Evolutionary conservation across 179 eudicot species (phyloP).

Genomic region (Spinacia oleracea): DNA sequence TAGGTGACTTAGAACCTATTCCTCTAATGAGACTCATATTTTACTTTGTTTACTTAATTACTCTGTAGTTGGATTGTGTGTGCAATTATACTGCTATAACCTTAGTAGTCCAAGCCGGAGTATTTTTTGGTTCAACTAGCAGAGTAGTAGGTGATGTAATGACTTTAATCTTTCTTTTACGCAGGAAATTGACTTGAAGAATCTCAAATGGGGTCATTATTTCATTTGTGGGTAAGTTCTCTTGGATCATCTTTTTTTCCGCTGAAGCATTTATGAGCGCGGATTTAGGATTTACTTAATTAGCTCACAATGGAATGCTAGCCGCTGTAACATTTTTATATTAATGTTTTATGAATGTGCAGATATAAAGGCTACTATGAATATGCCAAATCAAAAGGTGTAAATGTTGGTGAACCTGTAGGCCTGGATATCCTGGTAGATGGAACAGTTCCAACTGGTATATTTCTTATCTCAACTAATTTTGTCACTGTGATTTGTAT

Average conservation of each 20-base stretch:
- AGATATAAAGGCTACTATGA: slow-evolving; percentile 90
- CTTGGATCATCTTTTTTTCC: not conserved
- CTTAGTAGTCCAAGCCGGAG: not conserved
- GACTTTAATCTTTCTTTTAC: not conserved
- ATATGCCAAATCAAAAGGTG: slow-evolving; percentile 72
- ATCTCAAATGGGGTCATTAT: slow-evolving; percentile 97
- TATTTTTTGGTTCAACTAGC: not conserved
- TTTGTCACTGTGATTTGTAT: not conserved
- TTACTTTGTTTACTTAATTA: not conserved
- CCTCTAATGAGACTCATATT: too few relatives aligned
- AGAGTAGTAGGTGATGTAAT: not conserved
- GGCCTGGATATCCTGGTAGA: slow-evolving; percentile 91
- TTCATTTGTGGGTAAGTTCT: slow-evolving; percentile 86
- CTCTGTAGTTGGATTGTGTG: too few relatives aligned
- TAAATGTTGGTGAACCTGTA: slow-evolving; percentile 68
- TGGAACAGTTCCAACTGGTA: slow-evolving; percentile 96
- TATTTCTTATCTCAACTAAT: not conserved
- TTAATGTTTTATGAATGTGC: slow-evolving; percentile 24
- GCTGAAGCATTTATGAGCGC: not conserved
- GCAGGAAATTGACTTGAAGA: slow-evolving; percentile 88
- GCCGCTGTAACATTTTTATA: not conserved
- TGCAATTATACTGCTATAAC: not conserved
- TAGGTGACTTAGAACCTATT: too few relatives aligned
- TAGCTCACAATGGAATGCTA: not conserved
- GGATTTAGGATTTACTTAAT: not conserved